phyloP scores from a whole-genome alignment of 2,329 filamentous ascomycete genomes.

The Venturia oleaginea region DNA sequence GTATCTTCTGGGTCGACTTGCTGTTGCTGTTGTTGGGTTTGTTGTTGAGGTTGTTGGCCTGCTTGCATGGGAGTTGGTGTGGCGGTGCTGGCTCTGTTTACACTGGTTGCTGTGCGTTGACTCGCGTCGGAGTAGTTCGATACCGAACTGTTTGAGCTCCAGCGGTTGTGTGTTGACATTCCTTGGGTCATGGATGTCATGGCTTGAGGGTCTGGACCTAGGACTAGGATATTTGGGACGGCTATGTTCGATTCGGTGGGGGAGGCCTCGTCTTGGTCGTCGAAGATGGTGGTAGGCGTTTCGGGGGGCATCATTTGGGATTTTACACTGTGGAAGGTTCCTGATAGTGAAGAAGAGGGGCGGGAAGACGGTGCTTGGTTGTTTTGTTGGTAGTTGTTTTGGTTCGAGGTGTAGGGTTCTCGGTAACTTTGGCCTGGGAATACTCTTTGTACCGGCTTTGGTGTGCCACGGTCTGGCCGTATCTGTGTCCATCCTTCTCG shows the following conservation, averaged over 20 bases:
- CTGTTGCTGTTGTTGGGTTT: conserved; percentile 24
- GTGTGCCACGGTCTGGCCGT: conserved; percentile 76
- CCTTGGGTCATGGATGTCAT: background rate
- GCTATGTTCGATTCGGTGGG: conserved; percentile 57
- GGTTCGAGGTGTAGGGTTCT: conserved; percentile 17
- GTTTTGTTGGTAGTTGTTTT: conserved; percentile 4
- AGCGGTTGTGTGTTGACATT: conserved; percentile 49
- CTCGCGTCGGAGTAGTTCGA: conserved; percentile 53
- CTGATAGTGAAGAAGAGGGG: conserved; percentile 24
- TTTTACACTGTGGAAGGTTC: conserved; percentile 36
- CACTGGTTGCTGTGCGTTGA: conserved; percentile 48
- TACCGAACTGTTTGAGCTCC: conserved; percentile 68
- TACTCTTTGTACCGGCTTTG: conserved; percentile 66
- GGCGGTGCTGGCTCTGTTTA: conserved; percentile 1
- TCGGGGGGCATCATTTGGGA: conserved; percentile 53
- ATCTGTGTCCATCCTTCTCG: conserved; percentile 85
- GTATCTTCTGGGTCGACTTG: conserved; percentile 54
- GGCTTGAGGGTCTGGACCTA: conserved; percentile 54
- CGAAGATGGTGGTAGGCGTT: conserved; percentile 90
- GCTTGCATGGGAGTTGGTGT: conserved; percentile 8
- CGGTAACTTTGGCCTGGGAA: conserved; percentile 42
- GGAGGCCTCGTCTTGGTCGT: conserved; percentile 66
- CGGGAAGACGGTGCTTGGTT: conserved; percentile 15
- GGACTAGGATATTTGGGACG: conserved; percentile 78
- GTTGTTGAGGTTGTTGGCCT: conserved; percentile 41